Evolutionary conservation across 164 flowering plant species (phyloP), one percentile per base, ranked within the genome.

Genomic region (Tinospora cordifolia): DNA sequence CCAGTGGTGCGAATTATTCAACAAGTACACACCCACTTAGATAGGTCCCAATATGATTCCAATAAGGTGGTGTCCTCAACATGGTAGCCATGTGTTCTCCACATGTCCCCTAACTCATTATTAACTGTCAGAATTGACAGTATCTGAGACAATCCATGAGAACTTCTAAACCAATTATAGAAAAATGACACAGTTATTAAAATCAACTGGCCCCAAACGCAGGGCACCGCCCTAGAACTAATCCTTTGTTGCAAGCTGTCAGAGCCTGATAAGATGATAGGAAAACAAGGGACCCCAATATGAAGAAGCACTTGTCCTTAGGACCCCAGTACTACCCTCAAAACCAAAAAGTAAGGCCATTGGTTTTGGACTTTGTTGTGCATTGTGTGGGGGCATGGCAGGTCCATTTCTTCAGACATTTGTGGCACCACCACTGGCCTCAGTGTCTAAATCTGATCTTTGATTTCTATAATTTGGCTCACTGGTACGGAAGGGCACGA

Each of bases 101-200:
- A 54, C 60, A 54, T 19, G 47, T 54, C 10, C 24, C 24, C 22
- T 19, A 22, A 3, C 22, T 19, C 60, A 6, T 19, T 47, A 24
- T 54, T 54, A 54, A 54, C 60, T 54, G 60, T 54, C 60, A 54
- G 60, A 21, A 6, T 54, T 54, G 60, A 54, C 60, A 54, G 21
- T 54, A 54, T 54, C 24, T 54, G 60, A 54, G 60, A 54, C 60
- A 54, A n/a, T 54, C 60, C 60, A 54, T 54, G 60, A 54, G 60
- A 17, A n/a, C 60, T 0, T 54, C 60, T 7, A n/a, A 9, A 54
- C 60, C 60, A 54, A n/a, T 54, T 54, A 54, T 54, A 54, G 60
- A 54, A n/a, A 54, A 22, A 54, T 19, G 24, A 47, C 60, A 54
- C 8, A 22, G 19, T n/a, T 54, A 54, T 54, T 54, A 21, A 47